These are phyloP conservation scores for Leishmania martiniquensis DNA, from an alignment of 208 protist genomes.

Conservation along the genomic window DNA sequence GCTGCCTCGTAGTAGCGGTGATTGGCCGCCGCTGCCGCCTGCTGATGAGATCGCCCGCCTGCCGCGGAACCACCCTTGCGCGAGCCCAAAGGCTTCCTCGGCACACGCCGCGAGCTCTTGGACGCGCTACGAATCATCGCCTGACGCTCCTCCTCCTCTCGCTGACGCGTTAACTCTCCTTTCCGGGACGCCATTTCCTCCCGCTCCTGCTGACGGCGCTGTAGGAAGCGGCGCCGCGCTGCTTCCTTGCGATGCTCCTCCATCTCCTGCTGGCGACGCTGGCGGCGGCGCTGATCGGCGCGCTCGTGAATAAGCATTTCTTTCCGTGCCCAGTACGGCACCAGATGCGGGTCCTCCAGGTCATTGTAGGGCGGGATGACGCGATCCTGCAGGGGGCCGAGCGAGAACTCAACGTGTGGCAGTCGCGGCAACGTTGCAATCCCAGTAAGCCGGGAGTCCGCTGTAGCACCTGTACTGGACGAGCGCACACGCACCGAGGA, in stretches of 20 bases:
- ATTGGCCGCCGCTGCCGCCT: slow-evolving; percentile 10
- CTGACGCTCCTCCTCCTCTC: slow-evolving; percentile 27
- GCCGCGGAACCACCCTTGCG: slow-evolving; percentile 1
- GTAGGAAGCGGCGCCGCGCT: slow-evolving; percentile 60
- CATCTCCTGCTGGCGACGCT: slow-evolving; percentile 43
- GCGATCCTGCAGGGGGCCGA: slow-evolving; percentile 72
- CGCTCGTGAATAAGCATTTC: slow-evolving; percentile 67
- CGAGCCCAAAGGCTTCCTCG: slow-evolving; percentile 9
- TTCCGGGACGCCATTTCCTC: slow-evolving; percentile 56
- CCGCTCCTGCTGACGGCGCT: slow-evolving; percentile 60
- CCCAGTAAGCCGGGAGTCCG: slow-evolving; percentile 5
- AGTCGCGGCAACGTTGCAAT: slow-evolving; percentile 32
- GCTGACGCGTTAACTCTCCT: slow-evolving; percentile 38
- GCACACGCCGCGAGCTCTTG: slow-evolving; percentile 4
- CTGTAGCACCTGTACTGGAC: slow-evolving; percentile 1
- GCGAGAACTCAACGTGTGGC: slow-evolving; percentile 70
- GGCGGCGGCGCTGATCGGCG: slow-evolving; percentile 41
- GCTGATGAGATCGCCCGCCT: slow-evolving; percentile 9
- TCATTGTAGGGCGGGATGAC: slow-evolving; percentile 82
- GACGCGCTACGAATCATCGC: background rate
- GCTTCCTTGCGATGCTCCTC: slow-evolving; percentile 45
- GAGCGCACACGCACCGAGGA: slow-evolving; percentile 17
- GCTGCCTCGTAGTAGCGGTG: slow-evolving; percentile 18
- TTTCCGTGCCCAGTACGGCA: slow-evolving; percentile 72
- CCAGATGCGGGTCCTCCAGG: slow-evolving; percentile 80